Evolutionary conservation across 768 basidiomycete species (phyloP).

Genomic region (Macrolepiota fuliginosa): DNA sequence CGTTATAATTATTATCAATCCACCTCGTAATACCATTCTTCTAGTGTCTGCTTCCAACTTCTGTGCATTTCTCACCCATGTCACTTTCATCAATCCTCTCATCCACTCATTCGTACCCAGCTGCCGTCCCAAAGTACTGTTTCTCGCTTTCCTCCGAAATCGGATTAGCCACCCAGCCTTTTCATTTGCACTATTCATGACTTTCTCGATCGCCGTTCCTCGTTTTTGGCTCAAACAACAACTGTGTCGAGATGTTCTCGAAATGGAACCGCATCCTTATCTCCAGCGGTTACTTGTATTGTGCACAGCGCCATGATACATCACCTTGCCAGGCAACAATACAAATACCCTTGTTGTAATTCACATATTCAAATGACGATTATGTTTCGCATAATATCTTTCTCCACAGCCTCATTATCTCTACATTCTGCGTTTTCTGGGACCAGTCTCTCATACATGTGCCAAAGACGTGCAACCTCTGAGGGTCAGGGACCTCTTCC

Average conservation of each 20-base stretch:
- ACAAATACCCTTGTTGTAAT: background rate
- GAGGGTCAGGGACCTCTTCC: background rate
- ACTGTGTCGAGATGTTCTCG: background rate
- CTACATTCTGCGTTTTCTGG: background rate
- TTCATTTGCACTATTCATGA: background rate
- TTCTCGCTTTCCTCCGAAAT: slow-evolving; percentile 4
- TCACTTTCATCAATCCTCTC: background rate
- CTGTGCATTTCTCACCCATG: background rate
- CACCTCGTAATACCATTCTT: background rate
- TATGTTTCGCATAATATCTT: background rate
- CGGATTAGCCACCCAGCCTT: background rate
- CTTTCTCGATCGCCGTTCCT: background rate
- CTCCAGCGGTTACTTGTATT: background rate
- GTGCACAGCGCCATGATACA: background rate
- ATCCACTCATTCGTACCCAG: background rate
- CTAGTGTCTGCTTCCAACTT: background rate
- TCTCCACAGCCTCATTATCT: background rate
- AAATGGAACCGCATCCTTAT: slow-evolving; percentile 4
- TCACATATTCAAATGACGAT: background rate
- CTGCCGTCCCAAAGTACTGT: background rate
- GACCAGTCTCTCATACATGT: background rate
- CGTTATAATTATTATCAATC: background rate
- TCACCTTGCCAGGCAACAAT: background rate
- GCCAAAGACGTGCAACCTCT: background rate
- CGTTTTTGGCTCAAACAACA: slow-evolving; percentile 5